A percentile compares a stretch with the other conserved stretches of the same genome.
Conservation (phyloP, 2,329 filamentous ascomycete species). For the Lecanosticta acicola region DNA sequence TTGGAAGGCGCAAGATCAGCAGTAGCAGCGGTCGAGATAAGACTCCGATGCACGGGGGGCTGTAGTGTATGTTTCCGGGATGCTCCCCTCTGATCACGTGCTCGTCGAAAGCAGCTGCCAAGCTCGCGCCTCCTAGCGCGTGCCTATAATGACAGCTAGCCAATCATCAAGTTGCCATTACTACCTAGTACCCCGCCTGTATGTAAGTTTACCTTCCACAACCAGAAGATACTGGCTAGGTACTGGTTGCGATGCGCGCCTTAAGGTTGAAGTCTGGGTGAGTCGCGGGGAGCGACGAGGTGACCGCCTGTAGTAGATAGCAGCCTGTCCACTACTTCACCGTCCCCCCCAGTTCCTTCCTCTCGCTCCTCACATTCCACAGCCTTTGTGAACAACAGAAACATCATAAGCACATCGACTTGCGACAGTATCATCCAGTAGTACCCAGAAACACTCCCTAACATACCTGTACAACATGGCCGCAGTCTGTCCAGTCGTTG, state of each 20-base stretch:
- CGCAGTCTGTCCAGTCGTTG: conserved; percentile 32
- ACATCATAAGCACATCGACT: too few species aligned
- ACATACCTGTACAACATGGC: conserved; percentile 13
- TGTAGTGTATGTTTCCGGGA: too few species aligned
- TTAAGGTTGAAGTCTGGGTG: conserved; percentile 4
- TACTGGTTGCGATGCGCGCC: neutral
- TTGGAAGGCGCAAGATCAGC: too few species aligned
- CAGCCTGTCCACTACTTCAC: neutral
- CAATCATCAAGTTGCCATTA: too few species aligned
- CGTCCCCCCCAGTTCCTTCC: conserved; percentile 1
- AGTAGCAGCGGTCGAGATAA: too few species aligned
- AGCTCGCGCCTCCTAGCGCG: too few species aligned
- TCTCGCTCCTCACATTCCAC: neutral
- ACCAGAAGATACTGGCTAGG: neutral
- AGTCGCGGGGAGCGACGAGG: conserved; percentile 1
- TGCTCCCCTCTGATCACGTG: too few species aligned
- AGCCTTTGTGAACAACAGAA: too few species aligned
- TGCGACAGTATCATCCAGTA: too few species aligned
- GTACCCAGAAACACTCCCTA: conserved; percentile 2
- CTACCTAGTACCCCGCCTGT: neutral
- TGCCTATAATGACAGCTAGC: too few species aligned
- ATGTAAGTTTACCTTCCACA: neutral
- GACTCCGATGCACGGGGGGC: too few species aligned
- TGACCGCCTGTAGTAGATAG: neutral
- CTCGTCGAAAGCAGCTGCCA: too few species aligned